A percentile compares a stretch with the other conserved stretches of the same genome.
These are phyloP conservation scores for Saitozyma podzolica DNA, from an alignment of 768 basidiomycete genomes.

Conservation along the genomic window DNA sequence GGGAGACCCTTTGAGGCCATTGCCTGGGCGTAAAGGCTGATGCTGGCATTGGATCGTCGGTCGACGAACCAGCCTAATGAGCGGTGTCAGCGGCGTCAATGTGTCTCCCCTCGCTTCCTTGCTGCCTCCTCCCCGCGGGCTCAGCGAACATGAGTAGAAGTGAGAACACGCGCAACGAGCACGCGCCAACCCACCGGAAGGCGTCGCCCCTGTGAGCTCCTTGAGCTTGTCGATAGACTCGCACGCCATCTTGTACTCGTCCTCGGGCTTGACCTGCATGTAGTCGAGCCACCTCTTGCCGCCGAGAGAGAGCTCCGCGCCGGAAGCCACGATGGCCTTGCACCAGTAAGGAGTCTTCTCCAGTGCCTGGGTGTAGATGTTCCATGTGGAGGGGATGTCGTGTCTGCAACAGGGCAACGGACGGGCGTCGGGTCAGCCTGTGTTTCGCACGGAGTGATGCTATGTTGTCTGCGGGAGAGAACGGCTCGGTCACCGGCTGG, in stretches of 20 bases:
- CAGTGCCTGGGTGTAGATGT: not conserved
- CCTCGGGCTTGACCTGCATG: conserved; percentile 2
- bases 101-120: too few relatives aligned
- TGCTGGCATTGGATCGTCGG: conserved; percentile 22
- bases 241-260: not conserved
- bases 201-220: too few relatives aligned
- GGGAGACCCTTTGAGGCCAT: conserved; percentile 23
- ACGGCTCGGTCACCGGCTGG: too few relatives aligned
- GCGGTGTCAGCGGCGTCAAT: not conserved
- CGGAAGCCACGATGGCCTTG: conserved; percentile 17
- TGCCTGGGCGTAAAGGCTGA: conserved; percentile 21
- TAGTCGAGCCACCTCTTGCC: conserved; percentile 6
- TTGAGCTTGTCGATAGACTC: too few relatives aligned
- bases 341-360: conserved; percentile 20
- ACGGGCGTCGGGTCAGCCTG: too few relatives aligned
- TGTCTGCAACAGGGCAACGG: not conserved
- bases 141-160: too few relatives aligned
- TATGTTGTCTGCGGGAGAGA: too few relatives aligned
- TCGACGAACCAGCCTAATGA: conserved; percentile 31
- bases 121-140: too few relatives aligned
- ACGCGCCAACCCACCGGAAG: too few relatives aligned
- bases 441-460: too few relatives aligned
- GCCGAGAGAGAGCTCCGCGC: conserved; percentile 12
- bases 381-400: conserved; percentile 25
- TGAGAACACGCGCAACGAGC: too few relatives aligned